A percentile compares a stretch with the other conserved stretches of the same genome.
Evolutionary conservation across 306 rosid genomes (phyloP).

Genomic region (Trifolium repens): DNA sequence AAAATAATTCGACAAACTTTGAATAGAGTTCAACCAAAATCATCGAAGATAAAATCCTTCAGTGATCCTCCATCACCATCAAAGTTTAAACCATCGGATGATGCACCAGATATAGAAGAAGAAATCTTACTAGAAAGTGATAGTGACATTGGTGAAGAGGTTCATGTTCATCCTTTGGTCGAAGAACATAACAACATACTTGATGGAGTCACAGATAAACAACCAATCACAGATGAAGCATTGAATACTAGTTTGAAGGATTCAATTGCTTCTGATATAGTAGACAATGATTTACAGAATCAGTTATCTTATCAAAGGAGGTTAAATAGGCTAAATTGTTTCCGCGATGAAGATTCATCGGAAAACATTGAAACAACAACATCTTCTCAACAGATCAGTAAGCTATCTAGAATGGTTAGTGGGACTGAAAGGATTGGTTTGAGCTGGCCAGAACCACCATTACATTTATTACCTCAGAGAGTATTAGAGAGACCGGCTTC

Average conservation of each 20-base stretch:
- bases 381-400: constrained; percentile 44
- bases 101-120: constrained; percentile 69
- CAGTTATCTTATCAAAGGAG: constrained; percentile 64
- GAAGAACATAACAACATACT: constrained; percentile 52
- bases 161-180: constrained; percentile 73
- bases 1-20: constrained; percentile 71
- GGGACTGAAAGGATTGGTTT: constrained; percentile 85
- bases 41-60: constrained; percentile 69
- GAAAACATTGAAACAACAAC: constrained; percentile 45
- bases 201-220: constrained; percentile 41
- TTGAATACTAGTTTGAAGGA: constrained; percentile 35
- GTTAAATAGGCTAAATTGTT: constrained; percentile 70
- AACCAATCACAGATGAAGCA: constrained; percentile 39
- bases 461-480: constrained; percentile 60
- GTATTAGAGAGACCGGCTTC: constrained; percentile 63
- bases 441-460: constrained; percentile 91
- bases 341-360: constrained; percentile 48
- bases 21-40: constrained; percentile 59
- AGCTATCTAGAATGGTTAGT: constrained; percentile 70
- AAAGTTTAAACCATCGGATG: constrained; percentile 72
- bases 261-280: constrained; percentile 47
- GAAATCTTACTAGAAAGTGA: constrained; percentile 77
- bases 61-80: constrained; percentile 97
- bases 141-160: constrained; percentile 81
- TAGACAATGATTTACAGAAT: constrained; percentile 44